Evolutionary conservation across 2,329 filamentous ascomycete genomes (phyloP), one percentile per base, ranked within the genome.

Genomic region (Claviceps pazoutovae): DNA sequence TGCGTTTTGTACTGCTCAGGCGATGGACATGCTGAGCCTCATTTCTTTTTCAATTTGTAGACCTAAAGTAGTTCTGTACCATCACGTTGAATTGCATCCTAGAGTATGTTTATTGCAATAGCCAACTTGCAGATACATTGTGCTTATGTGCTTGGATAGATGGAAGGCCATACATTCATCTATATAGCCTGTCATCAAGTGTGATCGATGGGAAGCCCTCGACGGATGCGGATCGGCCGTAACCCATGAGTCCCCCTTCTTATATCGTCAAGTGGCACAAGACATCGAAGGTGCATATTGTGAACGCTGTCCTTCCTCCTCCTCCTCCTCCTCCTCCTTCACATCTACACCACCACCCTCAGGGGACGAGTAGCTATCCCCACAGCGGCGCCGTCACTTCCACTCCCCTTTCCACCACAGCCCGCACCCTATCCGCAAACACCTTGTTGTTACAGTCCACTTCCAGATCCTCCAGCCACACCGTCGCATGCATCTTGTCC

Each of bases 401-500:
- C 3, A 91, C 84, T 0, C 86, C 90, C 58, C 89, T 77, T 66
- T 97, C 91, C 11, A 96, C 86, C 8, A 98, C 88, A 1, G 88
- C 88, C 59, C 85, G 79, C 5, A 98, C 87, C 53, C 93, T 76
- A 66, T 95, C 91, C 46, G 82, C 82, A 62, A 95, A 79, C 17
- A 88, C 80, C 56, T 82, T 80, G 57, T 88, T 88, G 51, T 71
- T 71, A 65, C 88, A 94, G 68, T 97, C 93, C 4, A 98, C 86
- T 59, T 95, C 88, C 45, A 97, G 68, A 58, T 86, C 82, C 73
- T 97, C 93, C 41, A 98, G 72, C 90, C 91, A 97, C 6, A 98
- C 84, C 55, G 81, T 86, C 6, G 91, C 93, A 50, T 84, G 75
- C 69, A 89, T 84, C 70, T 88, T 93, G 61, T 97, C 91, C 4